These are phyloP conservation scores for Corrigiola litoralis DNA, from an alignment of 179 eudicot genomes.

Conservation along the genomic window DNA sequence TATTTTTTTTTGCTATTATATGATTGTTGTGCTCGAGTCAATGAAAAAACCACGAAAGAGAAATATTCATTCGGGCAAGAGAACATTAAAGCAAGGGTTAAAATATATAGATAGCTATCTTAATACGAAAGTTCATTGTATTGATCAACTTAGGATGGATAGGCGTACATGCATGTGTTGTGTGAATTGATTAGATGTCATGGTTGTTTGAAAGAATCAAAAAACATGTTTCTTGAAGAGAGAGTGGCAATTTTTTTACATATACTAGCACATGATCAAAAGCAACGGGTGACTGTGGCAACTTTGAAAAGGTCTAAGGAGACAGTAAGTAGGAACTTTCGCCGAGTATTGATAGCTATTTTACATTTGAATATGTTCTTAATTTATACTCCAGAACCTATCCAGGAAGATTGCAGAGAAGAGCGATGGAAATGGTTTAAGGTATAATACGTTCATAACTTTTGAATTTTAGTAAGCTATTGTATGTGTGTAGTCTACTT, in stretches of 20 bases:
- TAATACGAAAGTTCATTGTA: not conserved
- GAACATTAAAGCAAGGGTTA: not conserved
- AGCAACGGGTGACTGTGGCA: not conserved
- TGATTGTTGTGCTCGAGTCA: not conserved
- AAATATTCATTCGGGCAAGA: not conserved
- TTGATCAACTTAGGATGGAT: slow-evolving; percentile 7
- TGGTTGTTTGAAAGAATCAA: not conserved
- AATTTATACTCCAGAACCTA: slow-evolving; percentile 1
- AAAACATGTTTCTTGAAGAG: slow-evolving; percentile 9
- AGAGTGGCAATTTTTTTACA: not conserved
- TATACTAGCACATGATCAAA: slow-evolving; percentile 10
- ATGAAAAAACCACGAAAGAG: slow-evolving; percentile 4
- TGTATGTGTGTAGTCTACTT: no score
- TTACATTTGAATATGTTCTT: not conserved
- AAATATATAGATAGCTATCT: not conserved
- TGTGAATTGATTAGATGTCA: not conserved
- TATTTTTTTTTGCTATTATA: not conserved
- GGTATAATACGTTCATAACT: slow-evolving; percentile 7
- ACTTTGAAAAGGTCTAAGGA: slow-evolving; percentile 6
- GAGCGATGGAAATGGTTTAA: slow-evolving; percentile 15
- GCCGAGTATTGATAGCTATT: not conserved
- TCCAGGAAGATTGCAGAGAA: slow-evolving; percentile 6
- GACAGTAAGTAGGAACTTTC: slow-evolving; percentile 15
- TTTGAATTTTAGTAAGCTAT: no score
- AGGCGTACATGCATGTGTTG: not conserved